Evolutionary conservation across 1,284 basidiomycete genomes (phyloP), one percentile per base, ranked within the genome.

Genomic region (Ganoderma resinaceum): DNA sequence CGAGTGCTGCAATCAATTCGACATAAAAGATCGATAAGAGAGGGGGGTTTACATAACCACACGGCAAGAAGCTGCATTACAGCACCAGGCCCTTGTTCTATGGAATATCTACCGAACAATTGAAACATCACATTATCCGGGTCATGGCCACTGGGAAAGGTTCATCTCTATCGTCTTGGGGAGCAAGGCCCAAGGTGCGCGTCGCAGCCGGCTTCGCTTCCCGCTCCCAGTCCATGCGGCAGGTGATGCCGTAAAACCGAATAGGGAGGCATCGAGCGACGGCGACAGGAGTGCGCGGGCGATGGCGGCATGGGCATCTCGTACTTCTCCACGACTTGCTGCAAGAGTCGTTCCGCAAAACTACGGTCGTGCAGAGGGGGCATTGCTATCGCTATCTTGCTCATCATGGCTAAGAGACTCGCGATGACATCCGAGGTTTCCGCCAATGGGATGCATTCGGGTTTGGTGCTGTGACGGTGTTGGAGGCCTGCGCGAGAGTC

Each of bases 251-350:
- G 71, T 89, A 91, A 14, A 89, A 77, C n/a, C 85, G 84, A 14
- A 90, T 67, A 11, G 77, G 0, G 87, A 83, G 33, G 84, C 77
- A 43, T 82, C 78, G 18, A 83, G 75, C 60, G 87, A 78, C 0
- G 80, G 76, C 0, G 84, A 84, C 0, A 82, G 83, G 73, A 85
- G 80, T 3, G 84, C 80, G 23, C 87, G 86, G 58, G 88, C 72
- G 68, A 88, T 82, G 12, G 86, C 86, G 86, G 85, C 0, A 87
- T 85, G 0, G 87, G 82, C 85, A 89, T 89, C 53, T 90, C 89
- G 75, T 89, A 91, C 72, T 89, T 89, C 71, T 90, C 88, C 0
- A 87, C 85, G 0, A 87, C 87, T 62, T 82, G 85, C 62, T 82
- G 85, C 6, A 90, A 77, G 14, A 90, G 72, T 0, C 81, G 77